Conservation (phyloP, 1,284 basidiomycete species). For the Irpex sp. region DNA sequence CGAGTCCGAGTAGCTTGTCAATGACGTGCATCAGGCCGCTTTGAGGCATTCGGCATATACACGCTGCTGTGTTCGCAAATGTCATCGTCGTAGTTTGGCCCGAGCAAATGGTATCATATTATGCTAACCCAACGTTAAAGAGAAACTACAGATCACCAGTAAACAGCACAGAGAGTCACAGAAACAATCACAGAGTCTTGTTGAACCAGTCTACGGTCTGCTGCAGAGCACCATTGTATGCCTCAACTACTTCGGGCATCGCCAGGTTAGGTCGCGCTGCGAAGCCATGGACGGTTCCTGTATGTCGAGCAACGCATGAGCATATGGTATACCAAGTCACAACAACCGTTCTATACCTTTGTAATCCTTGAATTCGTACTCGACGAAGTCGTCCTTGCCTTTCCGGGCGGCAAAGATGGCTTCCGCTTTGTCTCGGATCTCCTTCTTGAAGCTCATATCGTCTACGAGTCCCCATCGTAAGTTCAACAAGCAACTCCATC, state of each 20-base stretch:
- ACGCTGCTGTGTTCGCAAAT: too few species aligned
- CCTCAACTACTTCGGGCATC: constrained; percentile 36
- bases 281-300: constrained; percentile 47
- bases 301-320: neutral
- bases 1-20: neutral
- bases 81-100: too few species aligned
- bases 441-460: constrained; percentile 42
- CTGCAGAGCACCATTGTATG: constrained; percentile 36
- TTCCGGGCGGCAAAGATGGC: constrained; percentile 40
- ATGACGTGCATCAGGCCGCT: neutral
- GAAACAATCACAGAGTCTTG: constrained; percentile 20
- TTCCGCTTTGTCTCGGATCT: constrained; percentile 38
- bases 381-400: constrained; percentile 38
- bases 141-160: too few species aligned
- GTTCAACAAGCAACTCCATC: neutral
- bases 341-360: constrained; percentile 36
- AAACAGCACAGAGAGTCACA: too few species aligned
- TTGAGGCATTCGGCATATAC: neutral
- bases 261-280: constrained; percentile 39
- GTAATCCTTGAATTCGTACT: constrained; percentile 55
- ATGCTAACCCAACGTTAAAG: too few species aligned
- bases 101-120: too few species aligned
- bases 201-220: constrained; percentile 35
- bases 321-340: neutral
- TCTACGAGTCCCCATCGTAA: constrained; percentile 31